These are phyloP conservation scores for Colletotrichum sp. DNA, from an alignment of 2,329 filamentous ascomycete genomes.

Conservation along the genomic window DNA sequence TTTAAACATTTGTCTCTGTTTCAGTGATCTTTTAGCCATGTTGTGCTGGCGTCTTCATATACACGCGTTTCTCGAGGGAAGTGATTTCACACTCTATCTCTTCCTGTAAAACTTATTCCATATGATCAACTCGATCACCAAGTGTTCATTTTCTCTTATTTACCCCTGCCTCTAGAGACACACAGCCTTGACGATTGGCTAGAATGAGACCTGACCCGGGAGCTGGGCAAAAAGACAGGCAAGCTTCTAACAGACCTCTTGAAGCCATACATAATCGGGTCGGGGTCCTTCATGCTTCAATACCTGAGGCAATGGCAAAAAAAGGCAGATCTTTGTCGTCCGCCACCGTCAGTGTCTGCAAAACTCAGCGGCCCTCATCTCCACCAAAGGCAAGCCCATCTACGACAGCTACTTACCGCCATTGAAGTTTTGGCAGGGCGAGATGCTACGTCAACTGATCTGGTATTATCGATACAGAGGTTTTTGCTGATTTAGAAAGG, in stretches of 20 bases:
- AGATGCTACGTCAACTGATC: neutral
- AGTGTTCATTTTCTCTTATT: neutral
- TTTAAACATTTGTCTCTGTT: neutral
- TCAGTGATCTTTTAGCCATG: too few relatives aligned
- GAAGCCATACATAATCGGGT: neutral
- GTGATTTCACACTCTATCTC: neutral
- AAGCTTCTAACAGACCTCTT: neutral
- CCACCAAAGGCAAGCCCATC: neutral
- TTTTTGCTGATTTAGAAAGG: neutral
- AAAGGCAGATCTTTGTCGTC: neutral
- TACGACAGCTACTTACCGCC: neutral
- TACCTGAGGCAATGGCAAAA: neutral
- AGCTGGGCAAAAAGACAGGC: neutral
- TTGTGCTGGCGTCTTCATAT: neutral
- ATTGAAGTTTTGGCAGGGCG: neutral
- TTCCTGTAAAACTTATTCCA: neutral
- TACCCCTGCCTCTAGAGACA: neutral
- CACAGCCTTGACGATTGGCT: neutral
- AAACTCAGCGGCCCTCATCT: neutral
- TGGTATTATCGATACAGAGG: neutral
- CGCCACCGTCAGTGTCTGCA: neutral
- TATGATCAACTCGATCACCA: neutral
- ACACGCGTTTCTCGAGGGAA: neutral
- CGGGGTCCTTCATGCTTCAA: neutral
- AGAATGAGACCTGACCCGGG: neutral